phyloP scores from a whole-genome alignment of 1,284 basidiomycete species.

The Ganoderma resinaceum region DNA sequence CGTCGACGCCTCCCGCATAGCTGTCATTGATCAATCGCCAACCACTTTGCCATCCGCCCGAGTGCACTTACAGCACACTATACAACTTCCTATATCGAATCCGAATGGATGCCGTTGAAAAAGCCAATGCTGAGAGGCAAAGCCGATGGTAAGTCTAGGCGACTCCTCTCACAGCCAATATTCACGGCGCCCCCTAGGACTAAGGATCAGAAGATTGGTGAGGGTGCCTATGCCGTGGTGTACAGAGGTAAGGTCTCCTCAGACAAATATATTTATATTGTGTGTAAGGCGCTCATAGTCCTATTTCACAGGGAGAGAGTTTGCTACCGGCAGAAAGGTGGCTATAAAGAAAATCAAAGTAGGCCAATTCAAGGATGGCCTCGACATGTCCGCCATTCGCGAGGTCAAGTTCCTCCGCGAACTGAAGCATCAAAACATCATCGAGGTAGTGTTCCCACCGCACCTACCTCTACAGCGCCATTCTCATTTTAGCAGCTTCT shows the following conservation, averaged over 20 bases:
- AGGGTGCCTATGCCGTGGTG: constrained; percentile 98
- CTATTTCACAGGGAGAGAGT: constrained; percentile 63
- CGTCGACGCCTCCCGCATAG: neutral
- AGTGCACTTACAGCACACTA: too few species aligned
- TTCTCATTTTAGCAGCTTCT: constrained; percentile 67
- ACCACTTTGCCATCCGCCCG: neutral
- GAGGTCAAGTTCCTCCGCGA: constrained; percentile 98
- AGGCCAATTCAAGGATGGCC: constrained; percentile 95
- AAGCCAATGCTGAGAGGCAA: constrained; percentile 73
- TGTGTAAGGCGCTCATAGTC: neutral
- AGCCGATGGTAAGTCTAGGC: constrained; percentile 62
- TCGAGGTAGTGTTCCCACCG: constrained; percentile 69
- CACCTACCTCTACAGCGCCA: neutral
- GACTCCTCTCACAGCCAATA: neutral
- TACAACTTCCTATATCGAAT: neutral
- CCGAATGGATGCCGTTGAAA: constrained; percentile 81
- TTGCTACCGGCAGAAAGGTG: constrained; percentile 76
- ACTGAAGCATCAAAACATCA: constrained; percentile 93
- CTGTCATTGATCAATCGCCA: neutral
- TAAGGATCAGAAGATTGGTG: constrained; percentile 93
- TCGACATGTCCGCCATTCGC: constrained; percentile 98
- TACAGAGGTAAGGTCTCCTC: constrained; percentile 72
- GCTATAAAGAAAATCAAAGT: constrained; percentile 99
- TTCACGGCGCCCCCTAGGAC: constrained; percentile 51
- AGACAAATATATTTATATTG: neutral